phyloP scores from a whole-genome alignment of 768 basidiomycete species.

The Hypholoma sublateritium region DNA sequence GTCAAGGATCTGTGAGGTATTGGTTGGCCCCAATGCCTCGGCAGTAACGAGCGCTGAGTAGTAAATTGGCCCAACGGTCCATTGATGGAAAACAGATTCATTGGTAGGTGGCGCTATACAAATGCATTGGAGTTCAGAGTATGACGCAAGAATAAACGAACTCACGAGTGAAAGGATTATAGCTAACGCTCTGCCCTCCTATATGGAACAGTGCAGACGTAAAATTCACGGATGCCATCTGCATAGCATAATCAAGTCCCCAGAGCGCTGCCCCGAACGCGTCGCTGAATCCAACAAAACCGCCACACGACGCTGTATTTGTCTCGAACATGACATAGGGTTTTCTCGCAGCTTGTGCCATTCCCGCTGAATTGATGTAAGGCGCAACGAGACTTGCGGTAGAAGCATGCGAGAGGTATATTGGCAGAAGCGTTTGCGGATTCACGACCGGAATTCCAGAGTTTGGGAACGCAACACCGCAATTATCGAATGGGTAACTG shows the following conservation, averaged over 20 bases:
- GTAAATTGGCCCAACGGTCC: slow-evolving; percentile 77
- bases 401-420: slow-evolving; percentile 64
- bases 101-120: slow-evolving; percentile 53
- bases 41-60: slow-evolving; percentile 72
- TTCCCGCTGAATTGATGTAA: slow-evolving; percentile 51
- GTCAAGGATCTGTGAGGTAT: slow-evolving; percentile 64
- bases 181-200: slow-evolving; percentile 63
- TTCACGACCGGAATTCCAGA: slow-evolving; percentile 34
- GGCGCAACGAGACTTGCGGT: slow-evolving; percentile 45
- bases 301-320: slow-evolving; percentile 70
- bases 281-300: slow-evolving; percentile 62
- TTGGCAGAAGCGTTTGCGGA: slow-evolving; percentile 50
- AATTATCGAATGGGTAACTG: slow-evolving; percentile 66
- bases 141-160: slow-evolving; percentile 8
- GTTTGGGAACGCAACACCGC: slow-evolving; percentile 46
- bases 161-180: slow-evolving; percentile 51
- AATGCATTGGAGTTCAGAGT: neutral
- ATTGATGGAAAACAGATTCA: slow-evolving; percentile 59
- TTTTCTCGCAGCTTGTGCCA: slow-evolving; percentile 41
- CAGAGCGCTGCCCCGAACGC: slow-evolving; percentile 65
- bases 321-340: slow-evolving; percentile 69
- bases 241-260: slow-evolving; percentile 60
- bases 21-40: slow-evolving; percentile 64
- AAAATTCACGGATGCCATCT: slow-evolving; percentile 57
- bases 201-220: slow-evolving; percentile 52